phyloP scores from a whole-genome alignment of 495 filamentous ascomycete genomes.

The Xylaria telfairii region DNA sequence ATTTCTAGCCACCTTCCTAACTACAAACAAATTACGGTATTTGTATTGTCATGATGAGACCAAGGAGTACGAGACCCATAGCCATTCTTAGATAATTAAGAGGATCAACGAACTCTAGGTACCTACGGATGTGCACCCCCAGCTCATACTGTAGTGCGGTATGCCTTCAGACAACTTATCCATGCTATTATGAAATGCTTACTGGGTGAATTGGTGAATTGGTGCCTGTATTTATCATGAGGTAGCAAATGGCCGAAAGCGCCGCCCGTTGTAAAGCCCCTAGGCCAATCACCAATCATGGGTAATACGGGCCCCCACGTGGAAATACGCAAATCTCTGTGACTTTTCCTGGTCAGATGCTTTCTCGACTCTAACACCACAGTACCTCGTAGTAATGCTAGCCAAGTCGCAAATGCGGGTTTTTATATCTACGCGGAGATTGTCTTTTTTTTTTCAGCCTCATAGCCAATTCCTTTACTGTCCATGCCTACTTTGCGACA shows the following conservation, averaged over 20 bases:
- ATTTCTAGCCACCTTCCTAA: conserved; percentile 2
- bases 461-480: background rate
- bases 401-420: background rate
- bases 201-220: background rate
- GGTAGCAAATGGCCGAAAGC: conserved; percentile 4
- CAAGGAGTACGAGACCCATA: background rate
- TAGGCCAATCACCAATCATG: conserved; percentile 5
- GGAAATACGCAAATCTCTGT: background rate
- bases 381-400: no score
- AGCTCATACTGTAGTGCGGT: background rate
- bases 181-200: background rate
- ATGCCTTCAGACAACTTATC: background rate
- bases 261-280: background rate
- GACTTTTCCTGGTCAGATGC: background rate
- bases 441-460: conserved; percentile 5
- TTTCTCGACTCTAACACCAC: background rate
- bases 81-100: background rate
- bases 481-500: background rate
- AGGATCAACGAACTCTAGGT: background rate
- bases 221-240: background rate
- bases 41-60: conserved; percentile 2
- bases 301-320: conserved; percentile 15
- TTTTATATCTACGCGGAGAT: conserved; percentile 9
- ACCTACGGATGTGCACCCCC: no score
- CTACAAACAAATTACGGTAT: background rate